A percentile compares a stretch with the other conserved stretches of the same genome.
Evolutionary conservation across 768 basidiomycete genomes (phyloP).

Genomic region (Omphalotus guepiniiformis): DNA sequence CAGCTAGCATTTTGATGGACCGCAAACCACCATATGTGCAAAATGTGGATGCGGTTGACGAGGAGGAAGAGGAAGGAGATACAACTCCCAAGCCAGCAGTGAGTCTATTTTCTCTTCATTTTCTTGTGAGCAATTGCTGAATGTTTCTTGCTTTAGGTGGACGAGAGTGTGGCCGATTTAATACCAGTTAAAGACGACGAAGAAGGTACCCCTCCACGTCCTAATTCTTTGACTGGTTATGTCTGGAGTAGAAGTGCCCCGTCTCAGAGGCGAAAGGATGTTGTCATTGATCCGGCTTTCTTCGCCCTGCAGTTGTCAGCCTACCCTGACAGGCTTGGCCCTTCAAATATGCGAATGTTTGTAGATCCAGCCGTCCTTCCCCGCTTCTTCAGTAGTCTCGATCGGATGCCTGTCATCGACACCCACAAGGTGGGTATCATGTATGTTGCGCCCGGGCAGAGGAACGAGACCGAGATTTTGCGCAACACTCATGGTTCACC

Average conservation of each 20-base stretch:
- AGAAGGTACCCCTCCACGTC: conserved; percentile 29
- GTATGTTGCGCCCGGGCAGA: conserved; percentile 93
- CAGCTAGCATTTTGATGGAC: conserved; percentile 72
- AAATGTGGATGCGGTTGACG: conserved; percentile 20
- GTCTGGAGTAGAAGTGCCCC: conserved; percentile 87
- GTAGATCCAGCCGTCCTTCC: conserved; percentile 50
- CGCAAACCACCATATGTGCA: conserved; percentile 37
- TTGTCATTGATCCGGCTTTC: conserved; percentile 80
- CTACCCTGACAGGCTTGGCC: conserved; percentile 40
- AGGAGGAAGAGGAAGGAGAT: conserved; percentile 12
- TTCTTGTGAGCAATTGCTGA: background rate
- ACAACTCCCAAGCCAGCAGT: too few relatives aligned
- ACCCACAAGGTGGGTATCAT: conserved; percentile 95
- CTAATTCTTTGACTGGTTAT: conserved; percentile 78
- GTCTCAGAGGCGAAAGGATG: conserved; percentile 84
- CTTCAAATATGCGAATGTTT: conserved; percentile 40
- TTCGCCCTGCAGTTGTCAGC: conserved; percentile 84
- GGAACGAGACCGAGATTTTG: conserved; percentile 78
- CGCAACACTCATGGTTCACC: conserved; percentile 91
- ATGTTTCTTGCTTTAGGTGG: background rate
- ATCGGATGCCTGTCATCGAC: conserved; percentile 90
- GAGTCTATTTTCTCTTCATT: background rate
- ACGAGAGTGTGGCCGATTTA: conserved; percentile 21
- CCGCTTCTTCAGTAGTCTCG: conserved; percentile 62
- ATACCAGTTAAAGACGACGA: conserved; percentile 17